A percentile compares a stretch with the other conserved stretches of the same genome.
Conservation (phyloP, 306 rosid species). For the Lupinus albus region DNA sequence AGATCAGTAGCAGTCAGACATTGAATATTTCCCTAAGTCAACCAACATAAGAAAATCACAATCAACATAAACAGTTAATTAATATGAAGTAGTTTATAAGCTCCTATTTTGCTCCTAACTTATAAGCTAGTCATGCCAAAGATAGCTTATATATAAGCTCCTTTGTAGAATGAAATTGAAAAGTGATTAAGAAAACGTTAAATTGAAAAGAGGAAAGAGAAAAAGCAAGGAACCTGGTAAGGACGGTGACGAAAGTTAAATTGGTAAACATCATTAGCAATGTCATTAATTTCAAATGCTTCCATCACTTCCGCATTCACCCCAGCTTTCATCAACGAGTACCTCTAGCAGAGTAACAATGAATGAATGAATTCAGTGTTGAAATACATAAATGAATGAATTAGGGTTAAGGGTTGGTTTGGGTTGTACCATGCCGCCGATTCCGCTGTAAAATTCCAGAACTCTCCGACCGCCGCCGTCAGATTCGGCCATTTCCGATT, state of each 20-base stretch:
- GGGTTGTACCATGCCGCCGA: conserved; percentile 82
- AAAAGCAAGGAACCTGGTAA: conserved; percentile 58
- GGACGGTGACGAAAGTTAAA: conserved; percentile 88
- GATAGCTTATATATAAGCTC: no score
- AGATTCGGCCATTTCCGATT: background rate
- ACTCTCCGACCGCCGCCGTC: conserved; percentile 53
- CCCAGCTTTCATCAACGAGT: conserved; percentile 66
- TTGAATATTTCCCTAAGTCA: conserved; percentile 80
- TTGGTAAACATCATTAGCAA: conserved; percentile 81
- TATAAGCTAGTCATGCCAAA: no score
- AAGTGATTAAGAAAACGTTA: no score
- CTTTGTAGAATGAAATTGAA: no score
- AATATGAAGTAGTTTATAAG: no score
- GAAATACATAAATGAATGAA: background rate
- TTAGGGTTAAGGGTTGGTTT: background rate
- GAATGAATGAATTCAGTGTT: background rate
- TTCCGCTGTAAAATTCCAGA: conserved; percentile 94
- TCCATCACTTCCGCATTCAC: conserved; percentile 66
- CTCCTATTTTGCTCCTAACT: no score
- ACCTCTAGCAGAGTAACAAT: conserved; percentile 53
- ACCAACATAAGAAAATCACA: conserved; percentile 23
- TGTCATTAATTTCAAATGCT: conserved; percentile 91
- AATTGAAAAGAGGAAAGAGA: background rate
- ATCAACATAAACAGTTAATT: conserved; percentile 12
- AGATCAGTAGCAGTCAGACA: conserved; percentile 78